phyloP scores from a whole-genome alignment of 2,329 filamentous ascomycete species.

The Fusarium longipes region DNA sequence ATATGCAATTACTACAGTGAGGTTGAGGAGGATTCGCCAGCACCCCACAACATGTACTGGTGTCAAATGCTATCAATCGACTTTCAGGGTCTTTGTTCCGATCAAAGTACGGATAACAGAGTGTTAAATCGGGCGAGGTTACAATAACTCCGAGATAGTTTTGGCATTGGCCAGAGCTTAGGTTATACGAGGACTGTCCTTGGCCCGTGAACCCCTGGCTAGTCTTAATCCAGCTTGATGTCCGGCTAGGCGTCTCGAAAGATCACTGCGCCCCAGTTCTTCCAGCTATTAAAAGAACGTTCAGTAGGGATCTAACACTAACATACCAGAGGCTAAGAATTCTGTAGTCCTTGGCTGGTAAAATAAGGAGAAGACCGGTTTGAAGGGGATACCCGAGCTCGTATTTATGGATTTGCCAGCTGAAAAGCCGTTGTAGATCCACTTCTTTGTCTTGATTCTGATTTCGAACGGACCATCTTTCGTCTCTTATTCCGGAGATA shows the following conservation, averaged over 20 bases:
- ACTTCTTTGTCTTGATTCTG: rapidly evolving
- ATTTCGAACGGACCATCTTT: background rate
- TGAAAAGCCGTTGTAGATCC: background rate
- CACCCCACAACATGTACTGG: too few species aligned
- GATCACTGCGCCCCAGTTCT: background rate
- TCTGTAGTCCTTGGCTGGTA: constrained; percentile 7
- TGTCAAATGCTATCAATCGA: background rate
- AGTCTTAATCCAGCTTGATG: background rate
- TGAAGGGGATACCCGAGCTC: background rate
- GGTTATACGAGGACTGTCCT: background rate
- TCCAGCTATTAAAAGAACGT: constrained; percentile 15
- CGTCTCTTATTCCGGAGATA: background rate
- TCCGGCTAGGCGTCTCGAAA: background rate
- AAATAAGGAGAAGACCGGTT: background rate
- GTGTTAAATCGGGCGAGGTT: too few species aligned
- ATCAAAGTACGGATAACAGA: too few species aligned
- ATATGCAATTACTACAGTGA: background rate
- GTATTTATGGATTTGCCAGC: background rate
- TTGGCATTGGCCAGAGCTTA: background rate
- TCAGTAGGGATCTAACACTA: rapidly evolving
- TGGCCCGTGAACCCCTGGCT: background rate
- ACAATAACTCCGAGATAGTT: background rate
- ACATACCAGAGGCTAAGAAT: background rate
- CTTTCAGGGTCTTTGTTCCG: background rate
- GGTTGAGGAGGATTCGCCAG: background rate